Evolutionary conservation across 305 asterid species (phyloP).

Genomic region (Fraxinus ornus): DNA sequence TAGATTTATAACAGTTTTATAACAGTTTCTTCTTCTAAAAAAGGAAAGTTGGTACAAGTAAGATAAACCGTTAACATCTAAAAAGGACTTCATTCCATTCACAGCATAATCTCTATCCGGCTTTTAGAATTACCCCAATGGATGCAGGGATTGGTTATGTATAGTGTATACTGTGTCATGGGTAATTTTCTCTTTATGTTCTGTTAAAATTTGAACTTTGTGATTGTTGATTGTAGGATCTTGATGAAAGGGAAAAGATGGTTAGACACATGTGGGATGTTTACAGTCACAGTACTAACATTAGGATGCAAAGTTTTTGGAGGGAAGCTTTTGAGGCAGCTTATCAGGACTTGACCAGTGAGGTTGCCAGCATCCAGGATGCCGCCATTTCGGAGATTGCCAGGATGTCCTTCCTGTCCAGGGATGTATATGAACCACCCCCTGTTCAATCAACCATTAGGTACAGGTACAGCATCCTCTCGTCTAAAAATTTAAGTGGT

Average conservation of each 20-base stretch:
- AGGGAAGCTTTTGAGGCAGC: constrained; percentile 91
- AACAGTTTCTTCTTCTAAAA: neutral
- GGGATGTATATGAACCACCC: constrained; percentile 35
- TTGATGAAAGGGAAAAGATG: constrained; percentile 81
- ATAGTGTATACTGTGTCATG: neutral
- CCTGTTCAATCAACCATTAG: constrained; percentile 28
- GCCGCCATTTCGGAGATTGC: constrained; percentile 87
- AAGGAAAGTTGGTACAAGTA: neutral
- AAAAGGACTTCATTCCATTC: neutral
- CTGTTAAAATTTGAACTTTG: neutral
- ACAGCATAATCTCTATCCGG: neutral
- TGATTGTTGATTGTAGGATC: constrained; percentile 48
- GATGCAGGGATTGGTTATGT: neutral
- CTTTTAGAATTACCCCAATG: neutral
- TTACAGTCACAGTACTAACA: constrained; percentile 60
- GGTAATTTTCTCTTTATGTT: neutral
- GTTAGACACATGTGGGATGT: constrained; percentile 86
- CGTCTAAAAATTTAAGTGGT: neutral
- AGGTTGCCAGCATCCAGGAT: constrained; percentile 41
- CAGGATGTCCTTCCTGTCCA: constrained; percentile 70
- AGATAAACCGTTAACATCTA: neutral
- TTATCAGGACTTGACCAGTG: constrained; percentile 72
- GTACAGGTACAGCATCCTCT: constrained; percentile 5
- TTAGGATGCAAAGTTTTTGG: constrained; percentile 75
- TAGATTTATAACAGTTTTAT: neutral